Base-by-base conservation (phyloP, 441 rosid genomes). In the Jatropha podagrica region DNA sequence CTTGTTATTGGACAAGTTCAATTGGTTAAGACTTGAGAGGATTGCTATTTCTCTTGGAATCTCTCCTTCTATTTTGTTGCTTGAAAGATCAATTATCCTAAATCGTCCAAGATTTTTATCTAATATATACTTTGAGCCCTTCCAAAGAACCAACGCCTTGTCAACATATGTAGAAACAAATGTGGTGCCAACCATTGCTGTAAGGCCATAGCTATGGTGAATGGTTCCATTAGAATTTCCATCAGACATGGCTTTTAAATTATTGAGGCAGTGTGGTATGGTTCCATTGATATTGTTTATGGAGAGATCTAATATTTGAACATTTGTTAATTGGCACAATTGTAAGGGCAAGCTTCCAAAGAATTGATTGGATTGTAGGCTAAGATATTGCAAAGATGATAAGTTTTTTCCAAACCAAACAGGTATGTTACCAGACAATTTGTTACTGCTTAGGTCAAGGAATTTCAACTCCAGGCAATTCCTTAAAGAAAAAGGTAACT, bases 1-100 rank as follows among this genome's bases (percentile, higher is more conserved):
- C 26, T 74, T 51, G 58, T 74, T 74, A 17, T 7, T 41, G 13
- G 71, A 74, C 55, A 65, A 74, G 54, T 74, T 74, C 71, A 74
- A 56, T 23, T 65, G 55, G 2, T 37, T 46, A 23, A 74, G 40
- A 27, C 3, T 41, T 5, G 13, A 7, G 1, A 66, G 64, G 32
- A 18, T 42, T 23, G 55, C 12, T 23, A 74, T 27, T 74, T 65
- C 77, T 12, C 9, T 65, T 40, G 71, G 77, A 65, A 74, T 65
- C 58, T 23, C 71, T 65, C 77, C 77, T 37, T 23, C 13, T 26
- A 65, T 1, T 3, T 74, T 54, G 37, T 65, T 74, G 9, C 71
- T 6, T 14, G 77, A 20, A 65, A 65, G 26, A 66, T 74, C 64
- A 13, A 74, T 66, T 46, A 74, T 27, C n/a, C 71, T 23, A 6